phyloP scores from a whole-genome alignment of 2,329 filamentous ascomycete species.

The Sporothrix brasiliensis region DNA sequence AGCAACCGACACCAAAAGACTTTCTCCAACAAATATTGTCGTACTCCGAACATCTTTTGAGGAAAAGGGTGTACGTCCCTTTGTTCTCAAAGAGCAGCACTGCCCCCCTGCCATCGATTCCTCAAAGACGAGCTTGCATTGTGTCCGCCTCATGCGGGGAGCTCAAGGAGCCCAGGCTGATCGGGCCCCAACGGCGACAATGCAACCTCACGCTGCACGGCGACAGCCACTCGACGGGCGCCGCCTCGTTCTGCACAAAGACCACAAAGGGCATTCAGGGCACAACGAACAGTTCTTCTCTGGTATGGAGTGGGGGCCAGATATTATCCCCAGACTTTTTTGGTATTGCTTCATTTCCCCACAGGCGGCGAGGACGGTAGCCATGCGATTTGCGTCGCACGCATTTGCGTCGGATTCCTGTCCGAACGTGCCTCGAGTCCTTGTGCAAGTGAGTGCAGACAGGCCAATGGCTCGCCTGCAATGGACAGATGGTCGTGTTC shows the following conservation, averaged over 20 bases:
- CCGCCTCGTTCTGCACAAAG: background rate
- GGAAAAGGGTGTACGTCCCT: too few species aligned
- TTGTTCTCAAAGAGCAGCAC: background rate
- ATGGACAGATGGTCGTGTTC: background rate
- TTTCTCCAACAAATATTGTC: background rate
- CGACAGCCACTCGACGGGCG: constrained; percentile 13
- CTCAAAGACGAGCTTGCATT: background rate
- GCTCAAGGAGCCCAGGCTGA: background rate
- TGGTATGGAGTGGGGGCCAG: too few species aligned
- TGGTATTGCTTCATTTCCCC: background rate
- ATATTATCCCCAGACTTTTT: background rate
- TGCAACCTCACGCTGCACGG: background rate
- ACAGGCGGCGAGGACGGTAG: background rate
- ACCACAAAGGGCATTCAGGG: background rate
- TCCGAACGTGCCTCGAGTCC: background rate
- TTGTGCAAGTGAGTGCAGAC: background rate
- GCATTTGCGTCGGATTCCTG: constrained; percentile 13
- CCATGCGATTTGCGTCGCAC: constrained; percentile 12
- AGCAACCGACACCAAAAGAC: background rate
- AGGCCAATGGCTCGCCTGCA: background rate
- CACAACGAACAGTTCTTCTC: background rate
- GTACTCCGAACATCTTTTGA: background rate
- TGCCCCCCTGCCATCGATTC: too few species aligned
- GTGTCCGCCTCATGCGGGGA: background rate
- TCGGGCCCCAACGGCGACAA: constrained; percentile 1